Percentiles rank a stretch among this genome's conserved stretches.
Evolutionary conservation across 371 early-diverging fungal species (phyloP).

Genomic region (Phascolomyces articulosus): DNA sequence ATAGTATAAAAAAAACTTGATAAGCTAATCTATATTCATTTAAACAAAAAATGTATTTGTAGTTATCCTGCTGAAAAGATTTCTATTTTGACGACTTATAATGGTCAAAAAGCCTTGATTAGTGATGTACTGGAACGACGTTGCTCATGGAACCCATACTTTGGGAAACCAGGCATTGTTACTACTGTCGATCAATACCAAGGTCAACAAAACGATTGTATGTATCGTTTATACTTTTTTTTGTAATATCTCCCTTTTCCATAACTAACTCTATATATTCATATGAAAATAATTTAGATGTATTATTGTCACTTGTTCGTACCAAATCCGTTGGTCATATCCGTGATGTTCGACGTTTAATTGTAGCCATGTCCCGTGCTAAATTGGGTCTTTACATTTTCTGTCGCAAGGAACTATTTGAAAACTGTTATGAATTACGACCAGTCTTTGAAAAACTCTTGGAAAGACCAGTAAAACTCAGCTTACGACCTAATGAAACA

Average conservation of each 20-base stretch:
- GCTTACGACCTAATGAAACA: constrained; percentile 63
- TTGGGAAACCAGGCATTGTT: constrained; percentile 73
- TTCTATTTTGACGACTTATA: constrained; percentile 92
- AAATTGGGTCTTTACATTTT: constrained; percentile 94
- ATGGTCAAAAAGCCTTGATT: constrained; percentile 92
- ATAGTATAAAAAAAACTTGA: no score
- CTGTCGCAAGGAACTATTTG: constrained; percentile 73
- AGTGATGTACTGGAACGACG: constrained; percentile 84
- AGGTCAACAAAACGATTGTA: constrained; percentile 93
- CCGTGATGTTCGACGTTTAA: constrained; percentile 86
- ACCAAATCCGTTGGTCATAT: constrained; percentile 90
- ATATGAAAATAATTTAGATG: constrained; percentile 45
- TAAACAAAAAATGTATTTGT: background rate
- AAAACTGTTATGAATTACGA: constrained; percentile 75
- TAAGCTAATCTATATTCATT: no score
- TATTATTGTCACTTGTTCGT: constrained; percentile 94
- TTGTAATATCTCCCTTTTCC: no score
- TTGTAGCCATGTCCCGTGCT: constrained; percentile 92
- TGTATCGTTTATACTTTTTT: constrained; percentile 16
- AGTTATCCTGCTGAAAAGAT: constrained; percentile 86
- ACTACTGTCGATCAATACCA: constrained; percentile 95
- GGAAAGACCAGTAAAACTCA: constrained; percentile 52
- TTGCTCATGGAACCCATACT: constrained; percentile 83
- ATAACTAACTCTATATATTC: background rate
- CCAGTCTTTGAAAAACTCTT: constrained; percentile 64